phyloP scores from a whole-genome alignment of 1,139 yeast species.

The Hyphopichia burtonii region DNA sequence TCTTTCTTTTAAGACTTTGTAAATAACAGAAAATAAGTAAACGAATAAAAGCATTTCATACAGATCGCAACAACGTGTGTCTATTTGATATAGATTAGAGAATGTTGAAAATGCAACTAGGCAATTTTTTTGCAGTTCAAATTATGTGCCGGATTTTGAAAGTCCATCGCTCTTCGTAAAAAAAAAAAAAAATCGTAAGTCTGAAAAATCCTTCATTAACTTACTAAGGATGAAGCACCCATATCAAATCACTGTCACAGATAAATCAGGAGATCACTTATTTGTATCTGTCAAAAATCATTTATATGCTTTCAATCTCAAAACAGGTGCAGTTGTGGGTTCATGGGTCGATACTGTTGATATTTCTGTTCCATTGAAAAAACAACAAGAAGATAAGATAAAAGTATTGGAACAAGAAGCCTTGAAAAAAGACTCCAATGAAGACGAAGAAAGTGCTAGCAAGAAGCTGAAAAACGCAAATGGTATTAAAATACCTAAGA shows the following conservation, averaged over 20 bases:
- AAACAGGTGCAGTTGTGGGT: slow-evolving; percentile 39
- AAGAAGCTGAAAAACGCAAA: slow-evolving; percentile 32
- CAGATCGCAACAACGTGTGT: too few relatives aligned
- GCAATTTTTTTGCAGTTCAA: too few relatives aligned
- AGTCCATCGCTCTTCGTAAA: slow-evolving; percentile 3
- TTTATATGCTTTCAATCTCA: slow-evolving; percentile 47
- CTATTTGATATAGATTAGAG: neutral
- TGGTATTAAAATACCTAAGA: slow-evolving; percentile 45
- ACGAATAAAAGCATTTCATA: too few relatives aligned
- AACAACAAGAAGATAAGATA: slow-evolving; percentile 45
- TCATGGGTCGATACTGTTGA: slow-evolving; percentile 61
- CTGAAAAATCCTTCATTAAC: too few relatives aligned
- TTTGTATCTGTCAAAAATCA: slow-evolving; percentile 59
- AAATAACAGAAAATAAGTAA: too few relatives aligned
- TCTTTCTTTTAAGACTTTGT: too few relatives aligned
- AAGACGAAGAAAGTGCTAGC: slow-evolving; percentile 10
- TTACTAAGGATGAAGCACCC: slow-evolving; percentile 63
- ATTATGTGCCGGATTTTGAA: neutral
- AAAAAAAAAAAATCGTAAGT: neutral
- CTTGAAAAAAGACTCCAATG: slow-evolving; percentile 17
- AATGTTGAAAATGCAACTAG: too few relatives aligned
- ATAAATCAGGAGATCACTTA: slow-evolving; percentile 42
- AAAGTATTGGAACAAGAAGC: slow-evolving; percentile 20
- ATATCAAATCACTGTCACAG: slow-evolving; percentile 53
- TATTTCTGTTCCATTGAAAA: slow-evolving; percentile 35